Percentiles rank a stretch among this genome's conserved stretches.
These are phyloP conservation scores for Paradendryphiella salina DNA, from an alignment of 2,329 filamentous ascomycete genomes.

Conservation along the genomic window DNA sequence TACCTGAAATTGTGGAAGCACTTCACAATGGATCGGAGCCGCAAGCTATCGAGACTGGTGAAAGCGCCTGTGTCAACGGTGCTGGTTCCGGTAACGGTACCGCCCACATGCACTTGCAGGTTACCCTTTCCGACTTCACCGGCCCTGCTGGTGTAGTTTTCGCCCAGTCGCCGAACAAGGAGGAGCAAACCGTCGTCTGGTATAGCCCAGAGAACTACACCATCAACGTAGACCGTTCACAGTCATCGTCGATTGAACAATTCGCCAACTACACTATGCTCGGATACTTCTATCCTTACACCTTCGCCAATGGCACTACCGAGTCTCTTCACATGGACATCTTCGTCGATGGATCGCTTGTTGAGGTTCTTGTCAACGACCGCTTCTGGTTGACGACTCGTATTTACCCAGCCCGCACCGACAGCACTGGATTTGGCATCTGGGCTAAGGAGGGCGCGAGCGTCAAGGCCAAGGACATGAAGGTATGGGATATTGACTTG, in stretches of 20 bases:
- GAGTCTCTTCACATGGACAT: conserved; percentile 52
- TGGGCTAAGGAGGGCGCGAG: conserved; percentile 47
- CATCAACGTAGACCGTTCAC: conserved; percentile 51
- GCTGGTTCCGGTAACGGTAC: conserved; percentile 36
- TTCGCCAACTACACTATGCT: conserved; percentile 52
- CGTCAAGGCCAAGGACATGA: conserved; percentile 43
- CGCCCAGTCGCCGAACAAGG: conserved; percentile 48
- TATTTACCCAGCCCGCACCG: conserved; percentile 52
- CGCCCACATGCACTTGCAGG: conserved; percentile 49
- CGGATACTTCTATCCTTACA: conserved; percentile 54
- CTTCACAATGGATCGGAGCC: conserved; percentile 39
- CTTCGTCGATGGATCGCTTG: conserved; percentile 53
- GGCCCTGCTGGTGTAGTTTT: conserved; percentile 51
- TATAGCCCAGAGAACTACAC: conserved; percentile 53
- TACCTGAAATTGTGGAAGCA: conserved; percentile 51
- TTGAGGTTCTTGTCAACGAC: conserved; percentile 55
- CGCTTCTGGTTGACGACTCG: conserved; percentile 49
- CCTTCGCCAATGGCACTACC: conserved; percentile 35
- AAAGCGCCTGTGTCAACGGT: conserved; percentile 21
- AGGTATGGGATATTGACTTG: conserved; percentile 47
- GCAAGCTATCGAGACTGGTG: conserved; percentile 24
- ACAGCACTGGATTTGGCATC: conserved; percentile 51
- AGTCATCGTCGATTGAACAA: conserved; percentile 49
- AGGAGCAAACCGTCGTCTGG: conserved; percentile 52
- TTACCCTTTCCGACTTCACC: conserved; percentile 45